phyloP scores from a whole-genome alignment of 2,329 filamentous ascomycete species.

The Colletotrichum shisoi region DNA sequence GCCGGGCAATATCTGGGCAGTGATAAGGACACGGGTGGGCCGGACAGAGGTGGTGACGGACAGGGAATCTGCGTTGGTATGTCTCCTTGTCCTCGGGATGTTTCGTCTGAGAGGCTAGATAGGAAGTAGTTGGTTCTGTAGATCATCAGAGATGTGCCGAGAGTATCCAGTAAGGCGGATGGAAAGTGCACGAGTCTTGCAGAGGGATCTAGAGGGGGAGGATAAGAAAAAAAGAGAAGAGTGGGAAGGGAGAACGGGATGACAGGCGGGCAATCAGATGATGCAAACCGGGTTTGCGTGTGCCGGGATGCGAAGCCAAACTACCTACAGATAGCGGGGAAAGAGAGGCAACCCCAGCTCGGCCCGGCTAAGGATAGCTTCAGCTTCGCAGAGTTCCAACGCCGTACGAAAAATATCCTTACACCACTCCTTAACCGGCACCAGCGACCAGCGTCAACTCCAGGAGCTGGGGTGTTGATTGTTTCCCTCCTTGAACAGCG shows the following conservation, averaged over 20 bases:
- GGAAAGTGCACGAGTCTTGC: not conserved
- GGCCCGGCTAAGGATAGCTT: constrained; percentile 6
- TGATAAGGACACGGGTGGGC: not conserved
- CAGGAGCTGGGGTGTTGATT: constrained; percentile 8
- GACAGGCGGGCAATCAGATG: constrained; percentile 33
- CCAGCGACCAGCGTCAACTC: not conserved
- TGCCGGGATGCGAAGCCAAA: constrained; percentile 27
- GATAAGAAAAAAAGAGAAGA: not conserved
- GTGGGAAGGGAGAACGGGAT: constrained; percentile 16
- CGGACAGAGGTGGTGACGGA: not conserved
- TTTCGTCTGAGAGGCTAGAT: constrained; percentile 1
- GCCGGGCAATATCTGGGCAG: constrained; percentile 5
- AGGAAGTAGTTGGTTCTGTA: not conserved
- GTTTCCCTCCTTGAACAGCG: constrained; percentile 29
- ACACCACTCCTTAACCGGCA: not conserved
- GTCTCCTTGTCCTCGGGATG: not conserved
- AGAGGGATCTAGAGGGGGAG: not conserved
- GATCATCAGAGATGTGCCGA: not conserved
- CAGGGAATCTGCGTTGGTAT: not conserved
- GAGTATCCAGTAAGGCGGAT: not conserved
- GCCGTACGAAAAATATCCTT: no score
- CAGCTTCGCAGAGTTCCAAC: not conserved
- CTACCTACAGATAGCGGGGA: constrained; percentile 34
- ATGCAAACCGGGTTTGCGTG: constrained; percentile 29
- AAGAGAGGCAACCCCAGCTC: constrained; percentile 5